phyloP scores from a whole-genome alignment of 257 asterid species.

The Ballota nigra region DNA sequence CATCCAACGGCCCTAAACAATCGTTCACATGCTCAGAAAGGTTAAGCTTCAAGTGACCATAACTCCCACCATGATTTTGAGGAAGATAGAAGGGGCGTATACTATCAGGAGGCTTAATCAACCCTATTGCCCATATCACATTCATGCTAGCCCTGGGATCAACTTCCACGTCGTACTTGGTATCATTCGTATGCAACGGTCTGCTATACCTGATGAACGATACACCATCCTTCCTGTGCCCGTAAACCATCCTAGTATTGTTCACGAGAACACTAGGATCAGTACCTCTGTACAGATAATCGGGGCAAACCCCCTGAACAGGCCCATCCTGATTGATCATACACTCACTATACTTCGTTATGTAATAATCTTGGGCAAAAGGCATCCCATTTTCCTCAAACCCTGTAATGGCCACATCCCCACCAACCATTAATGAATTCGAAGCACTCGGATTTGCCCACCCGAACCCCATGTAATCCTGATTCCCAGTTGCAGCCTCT shows the following conservation, averaged over 20 bases:
- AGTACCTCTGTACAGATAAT: conserved; percentile 45
- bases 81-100: conserved; percentile 92
- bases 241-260: conserved; percentile 65
- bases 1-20: conserved; percentile 93
- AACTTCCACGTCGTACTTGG: conserved; percentile 51
- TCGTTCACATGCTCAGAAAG: conserved; percentile 63
- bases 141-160: conserved; percentile 58
- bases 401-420: conserved; percentile 81
- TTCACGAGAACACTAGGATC: conserved; percentile 54
- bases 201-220: conserved; percentile 81
- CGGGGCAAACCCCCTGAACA: conserved; percentile 89
- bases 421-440: conserved; percentile 72
- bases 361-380: conserved; percentile 77
- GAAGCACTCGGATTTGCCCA: conserved; percentile 84
- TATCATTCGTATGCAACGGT: conserved; percentile 57
- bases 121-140: conserved; percentile 94
- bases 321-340: conserved; percentile 58
- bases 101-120: conserved; percentile 86
- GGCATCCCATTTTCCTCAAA: conserved; percentile 76
- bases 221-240: conserved; percentile 92
- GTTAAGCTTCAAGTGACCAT: conserved; percentile 75
- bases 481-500: conserved; percentile 71
- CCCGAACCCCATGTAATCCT: conserved; percentile 89
- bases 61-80: conserved; percentile 85
- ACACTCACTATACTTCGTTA: conserved; percentile 79